Conservation (phyloP, 176 grass and related monocot genomes). For the Cenchrus americanus region DNA sequence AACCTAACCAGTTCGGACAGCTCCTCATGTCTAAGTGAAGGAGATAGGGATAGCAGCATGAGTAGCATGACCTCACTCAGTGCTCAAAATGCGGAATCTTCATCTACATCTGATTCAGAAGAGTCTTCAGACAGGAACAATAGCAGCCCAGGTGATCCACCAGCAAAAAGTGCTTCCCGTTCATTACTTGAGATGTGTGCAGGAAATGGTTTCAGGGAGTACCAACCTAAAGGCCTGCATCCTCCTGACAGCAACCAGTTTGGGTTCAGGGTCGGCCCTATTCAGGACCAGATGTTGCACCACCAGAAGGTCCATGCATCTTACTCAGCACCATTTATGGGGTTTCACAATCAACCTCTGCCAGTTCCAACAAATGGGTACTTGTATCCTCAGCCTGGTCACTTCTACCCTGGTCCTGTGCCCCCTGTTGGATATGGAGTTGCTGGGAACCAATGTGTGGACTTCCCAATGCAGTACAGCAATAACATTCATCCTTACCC, state of each 20-base stretch:
- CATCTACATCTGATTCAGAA: constrained; percentile 85
- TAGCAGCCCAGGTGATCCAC: constrained; percentile 38
- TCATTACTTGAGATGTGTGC: constrained; percentile 48
- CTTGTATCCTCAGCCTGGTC: constrained; percentile 59
- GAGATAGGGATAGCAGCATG: constrained; percentile 63
- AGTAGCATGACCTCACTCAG: constrained; percentile 71
- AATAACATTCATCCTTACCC: constrained; percentile 53
- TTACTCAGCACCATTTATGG: constrained; percentile 52
- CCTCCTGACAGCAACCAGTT: constrained; percentile 29
- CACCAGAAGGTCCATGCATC: constrained; percentile 52
- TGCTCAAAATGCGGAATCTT: constrained; percentile 71
- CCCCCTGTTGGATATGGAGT: constrained; percentile 57
- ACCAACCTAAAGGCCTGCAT: constrained; percentile 35
- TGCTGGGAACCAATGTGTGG: constrained; percentile 34
- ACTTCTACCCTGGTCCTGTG: constrained; percentile 53
- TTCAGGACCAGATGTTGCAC: constrained; percentile 38
- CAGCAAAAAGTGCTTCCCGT: constrained; percentile 33
- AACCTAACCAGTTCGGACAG: constrained; percentile 64
- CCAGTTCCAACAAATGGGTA: constrained; percentile 61
- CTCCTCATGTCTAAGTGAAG: constrained; percentile 80
- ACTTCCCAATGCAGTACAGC: constrained; percentile 60
- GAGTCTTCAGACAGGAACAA: constrained; percentile 55
- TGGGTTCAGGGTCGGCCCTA: constrained; percentile 30
- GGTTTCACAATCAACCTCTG: constrained; percentile 61
- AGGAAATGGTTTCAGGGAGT: constrained; percentile 52